Base-by-base conservation (phyloP, 2,329 filamentous ascomycete genomes). In the Alternaria sp. region DNA sequence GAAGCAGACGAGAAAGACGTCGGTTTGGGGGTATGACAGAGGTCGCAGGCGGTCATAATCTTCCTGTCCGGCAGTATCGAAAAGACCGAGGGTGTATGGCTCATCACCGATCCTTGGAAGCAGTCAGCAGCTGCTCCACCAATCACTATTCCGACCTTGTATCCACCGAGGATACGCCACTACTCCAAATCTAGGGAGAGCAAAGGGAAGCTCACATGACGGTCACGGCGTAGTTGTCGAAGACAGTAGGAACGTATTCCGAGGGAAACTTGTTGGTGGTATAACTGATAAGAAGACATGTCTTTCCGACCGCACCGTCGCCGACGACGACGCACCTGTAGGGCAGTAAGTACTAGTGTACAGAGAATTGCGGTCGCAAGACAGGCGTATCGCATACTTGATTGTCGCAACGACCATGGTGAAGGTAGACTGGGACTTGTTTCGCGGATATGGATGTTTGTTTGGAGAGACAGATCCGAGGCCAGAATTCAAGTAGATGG, bases 201-300 rank as follows among this genome's bases (percentile, higher is more conserved):
- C 59, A 60, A 51, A 44, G 61, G 63, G 66, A 59, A 51, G 64
- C 93, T 89, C 87, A 97, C 95, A 99, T 99, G 71, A 99, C 95
- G 69, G 95, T 99, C 79, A 99, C 95, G 59, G 95, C 95, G 87
- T 99, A 99, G 84, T 99, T 99, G 82, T 99, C 95, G 81, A 99
- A 99, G 67, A 99, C 95, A 30, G 95, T 99, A 53, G 95, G 95
- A 60, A 99, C 95, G 81, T 99, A 99, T 94, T 99, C 95, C 75
- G 94, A 97, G 36, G 95, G 95, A 81, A 99, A 99, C 77, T 98
- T 98, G 87, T 99, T 99, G 67, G 95, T 99, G 68, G 95, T 99
- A 83, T 99, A 99, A 80, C 93, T 96, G 84, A 99, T 99, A 78
- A 99, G 89, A 68, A 99, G 89, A 83, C 95, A 99, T 70, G 95